Percentiles rank a stretch among this genome's conserved stretches.
These are phyloP conservation scores for Fusarium solani-melongenae DNA, from an alignment of 2,329 filamentous ascomycete species.

Conservation along the genomic window DNA sequence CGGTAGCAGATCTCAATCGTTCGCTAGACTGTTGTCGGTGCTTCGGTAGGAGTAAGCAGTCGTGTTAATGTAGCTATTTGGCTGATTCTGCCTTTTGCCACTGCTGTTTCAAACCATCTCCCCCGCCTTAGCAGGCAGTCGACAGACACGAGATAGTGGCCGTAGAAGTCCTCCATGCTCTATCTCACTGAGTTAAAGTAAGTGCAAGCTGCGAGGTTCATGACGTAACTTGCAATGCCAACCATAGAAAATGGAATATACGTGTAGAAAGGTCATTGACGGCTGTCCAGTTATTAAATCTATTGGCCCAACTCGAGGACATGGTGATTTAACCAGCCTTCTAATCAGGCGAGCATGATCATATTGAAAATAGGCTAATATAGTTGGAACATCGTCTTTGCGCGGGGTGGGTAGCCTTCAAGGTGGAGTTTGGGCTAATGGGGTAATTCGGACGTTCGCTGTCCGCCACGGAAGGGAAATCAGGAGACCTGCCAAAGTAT, in stretches of 20 bases:
- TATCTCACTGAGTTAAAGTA: too few relatives aligned
- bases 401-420: neutral
- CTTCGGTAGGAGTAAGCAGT: too few relatives aligned
- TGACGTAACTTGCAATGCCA: neutral
- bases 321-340: neutral
- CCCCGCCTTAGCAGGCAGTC: too few relatives aligned
- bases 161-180: too few relatives aligned
- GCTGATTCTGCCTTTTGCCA: too few relatives aligned
- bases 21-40: too few relatives aligned
- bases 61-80: too few relatives aligned
- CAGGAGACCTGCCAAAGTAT: constrained; percentile 1
- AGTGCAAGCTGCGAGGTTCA: too few relatives aligned
- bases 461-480: neutral
- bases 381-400: neutral
- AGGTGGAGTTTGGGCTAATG: neutral
- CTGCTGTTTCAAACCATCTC: too few relatives aligned
- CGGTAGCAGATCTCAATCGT: too few relatives aligned
- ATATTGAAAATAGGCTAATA: neutral
- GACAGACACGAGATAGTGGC: too few relatives aligned
- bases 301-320: neutral
- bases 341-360: neutral
- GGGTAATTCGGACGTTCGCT: constrained; percentile 26
- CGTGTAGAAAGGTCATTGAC: neutral
- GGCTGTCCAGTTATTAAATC: neutral
- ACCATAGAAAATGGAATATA: neutral